phyloP scores from a whole-genome alignment of 2,329 filamentous ascomycete genomes.

The Tolypocladium inflatum region DNA sequence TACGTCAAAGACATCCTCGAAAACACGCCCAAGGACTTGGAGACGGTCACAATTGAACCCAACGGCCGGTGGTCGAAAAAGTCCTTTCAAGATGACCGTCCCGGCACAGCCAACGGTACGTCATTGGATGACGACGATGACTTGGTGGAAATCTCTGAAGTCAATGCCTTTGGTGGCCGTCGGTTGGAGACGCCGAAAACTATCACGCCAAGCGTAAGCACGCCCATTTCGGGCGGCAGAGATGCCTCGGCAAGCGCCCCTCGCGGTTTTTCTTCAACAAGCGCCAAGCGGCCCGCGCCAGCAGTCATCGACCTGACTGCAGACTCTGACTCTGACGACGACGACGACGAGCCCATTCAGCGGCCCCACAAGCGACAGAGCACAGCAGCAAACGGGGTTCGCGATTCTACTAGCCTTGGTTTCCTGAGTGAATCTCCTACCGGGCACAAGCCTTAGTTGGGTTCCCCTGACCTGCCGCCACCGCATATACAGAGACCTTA shows the following conservation, averaged over 20 bases:
- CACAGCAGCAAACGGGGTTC: slow-evolving; percentile 14
- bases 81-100: slow-evolving; percentile 19
- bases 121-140: slow-evolving; percentile 37
- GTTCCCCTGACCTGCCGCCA: not conserved
- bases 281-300: slow-evolving; percentile 38
- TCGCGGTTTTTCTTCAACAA: slow-evolving; percentile 22
- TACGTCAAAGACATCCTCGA: slow-evolving; percentile 83
- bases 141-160: slow-evolving; percentile 38
- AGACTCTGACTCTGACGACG: slow-evolving; percentile 44
- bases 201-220: slow-evolving; percentile 23
- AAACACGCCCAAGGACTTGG: slow-evolving; percentile 58
- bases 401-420: slow-evolving; percentile 7
- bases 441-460: slow-evolving; percentile 12
- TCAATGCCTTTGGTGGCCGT: slow-evolving; percentile 24
- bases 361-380: slow-evolving; percentile 39
- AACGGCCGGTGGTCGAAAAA: slow-evolving; percentile 63
- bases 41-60: slow-evolving; percentile 86
- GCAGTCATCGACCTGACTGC: slow-evolving; percentile 52
- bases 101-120: slow-evolving; percentile 15
- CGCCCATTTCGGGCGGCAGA: slow-evolving; percentile 25
- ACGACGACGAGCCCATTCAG: slow-evolving; percentile 36
- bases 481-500: not conserved
- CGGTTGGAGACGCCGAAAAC: slow-evolving; percentile 27
- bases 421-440: slow-evolving; percentile 13
- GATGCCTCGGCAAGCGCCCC: slow-evolving; percentile 26